A percentile compares a stretch with the other conserved stretches of the same genome.
phyloP scores from a whole-genome alignment of 2,329 filamentous ascomycete species.

The Dothiorella sarmentorum region DNA sequence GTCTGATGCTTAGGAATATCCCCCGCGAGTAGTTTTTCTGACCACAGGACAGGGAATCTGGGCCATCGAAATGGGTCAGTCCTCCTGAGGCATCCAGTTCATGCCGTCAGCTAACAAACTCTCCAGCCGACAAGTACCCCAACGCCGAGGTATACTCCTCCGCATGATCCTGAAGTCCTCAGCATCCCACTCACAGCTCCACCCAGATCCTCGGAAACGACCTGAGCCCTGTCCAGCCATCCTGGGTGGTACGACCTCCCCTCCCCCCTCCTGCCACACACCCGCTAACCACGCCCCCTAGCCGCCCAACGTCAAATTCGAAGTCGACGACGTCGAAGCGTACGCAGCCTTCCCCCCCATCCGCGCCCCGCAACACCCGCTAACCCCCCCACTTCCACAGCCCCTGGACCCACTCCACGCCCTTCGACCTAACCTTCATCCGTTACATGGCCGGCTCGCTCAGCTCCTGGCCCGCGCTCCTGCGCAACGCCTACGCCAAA shows the following conservation, averaged over 20 bases:
- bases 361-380: no score
- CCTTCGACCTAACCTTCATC: constrained; percentile 57
- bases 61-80: constrained; percentile 25
- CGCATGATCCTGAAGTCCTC: no score
- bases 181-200: background rate
- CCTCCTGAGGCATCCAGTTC: no score
- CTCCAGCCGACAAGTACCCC: constrained; percentile 2
- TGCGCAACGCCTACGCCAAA: constrained; percentile 39
- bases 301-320: constrained; percentile 58
- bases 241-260: constrained; percentile 16
- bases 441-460: constrained; percentile 51
- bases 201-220: constrained; percentile 33
- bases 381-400: no score
- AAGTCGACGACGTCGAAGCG: constrained; percentile 62
- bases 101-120: background rate
- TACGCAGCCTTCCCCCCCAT: no score
- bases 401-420: constrained; percentile 51
- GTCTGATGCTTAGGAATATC: background rate
- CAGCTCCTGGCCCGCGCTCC: constrained; percentile 51
- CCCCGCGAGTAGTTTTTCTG: background rate
- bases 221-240: constrained; percentile 49
- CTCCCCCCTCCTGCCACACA: no score
- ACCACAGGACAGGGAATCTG: constrained; percentile 25
- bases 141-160: background rate
- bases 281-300: background rate